Base-by-base conservation (phyloP, 805 yeast genomes). In the Yueomyces sp. region DNA sequence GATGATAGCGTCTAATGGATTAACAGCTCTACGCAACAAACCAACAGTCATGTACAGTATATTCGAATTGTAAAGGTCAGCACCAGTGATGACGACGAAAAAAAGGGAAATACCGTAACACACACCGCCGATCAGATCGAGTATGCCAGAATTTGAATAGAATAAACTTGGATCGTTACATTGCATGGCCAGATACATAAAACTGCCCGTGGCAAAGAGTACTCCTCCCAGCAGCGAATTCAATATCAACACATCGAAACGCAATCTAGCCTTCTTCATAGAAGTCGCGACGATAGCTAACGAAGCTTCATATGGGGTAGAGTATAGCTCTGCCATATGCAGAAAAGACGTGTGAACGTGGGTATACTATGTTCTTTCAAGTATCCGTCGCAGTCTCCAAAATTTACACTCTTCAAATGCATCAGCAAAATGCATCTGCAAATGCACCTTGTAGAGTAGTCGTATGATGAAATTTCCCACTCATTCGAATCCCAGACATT, bases 241-340 rank as follows among this genome's bases (percentile, higher is more conserved):
- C 26, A 82, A 53, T 0, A 76, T 49, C n/a, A 84, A 56, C 1
- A 79, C 69, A 45, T 78, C 80, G 4, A 77, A 50, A 49, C 76
- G 70, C 30, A 81, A 68, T 59, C 94, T 69, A 3, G 88, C 73
- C 54, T 84, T 84, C 60, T 84, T 84, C 92, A 83, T 83, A 2
- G 86, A 70, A 0, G 92, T 84, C 6, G 94, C 94, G 26, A 83
- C 90, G 37, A 82, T 81, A 0, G 94, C 92, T 42, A 84, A 60
- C 0, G 92, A 92, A 2, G 90, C 79, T 53, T 84, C 94, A 61
- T 83, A 79, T 5, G 90, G 84, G 3, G 87, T 76, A 40, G 81
- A 69, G 52, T 81, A 84, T 50, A 6, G 9, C 6, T 30, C 33
- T 69, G 33, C 6, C 33, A 30, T 30, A 19, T 19, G 19, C 19